phyloP scores from a whole-genome alignment of 495 filamentous ascomycete genomes.

The Neurospora discreta region DNA sequence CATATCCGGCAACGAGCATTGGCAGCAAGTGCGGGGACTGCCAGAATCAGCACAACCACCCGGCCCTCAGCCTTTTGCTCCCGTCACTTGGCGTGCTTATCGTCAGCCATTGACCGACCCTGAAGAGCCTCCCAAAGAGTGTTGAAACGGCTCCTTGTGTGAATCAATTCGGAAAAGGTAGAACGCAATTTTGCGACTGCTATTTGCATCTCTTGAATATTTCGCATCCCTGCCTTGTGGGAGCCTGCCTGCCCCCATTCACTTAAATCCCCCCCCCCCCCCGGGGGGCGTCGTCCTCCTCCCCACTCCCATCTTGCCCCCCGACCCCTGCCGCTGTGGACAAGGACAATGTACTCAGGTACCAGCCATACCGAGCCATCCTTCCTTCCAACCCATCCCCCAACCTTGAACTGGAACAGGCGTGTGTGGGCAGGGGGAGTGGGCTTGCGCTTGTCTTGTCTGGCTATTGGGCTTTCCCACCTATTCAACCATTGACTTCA shows the following conservation, averaged over 20 bases:
- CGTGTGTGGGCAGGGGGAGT: background rate
- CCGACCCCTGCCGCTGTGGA: constrained; percentile 1
- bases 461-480: constrained; percentile 1
- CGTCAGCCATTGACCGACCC: background rate
- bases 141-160: background rate
- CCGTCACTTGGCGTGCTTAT: background rate
- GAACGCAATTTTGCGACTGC: background rate
- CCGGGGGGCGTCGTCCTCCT: background rate
- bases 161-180: background rate
- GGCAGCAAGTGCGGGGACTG: background rate
- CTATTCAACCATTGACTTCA: constrained; percentile 20
- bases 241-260: background rate
- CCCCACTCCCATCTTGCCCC: background rate
- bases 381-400: background rate
- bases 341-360: constrained; percentile 1
- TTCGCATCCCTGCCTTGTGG: background rate
- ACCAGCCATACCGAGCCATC: constrained; percentile 2
- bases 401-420: background rate
- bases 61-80: background rate
- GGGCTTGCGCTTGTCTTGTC: background rate
- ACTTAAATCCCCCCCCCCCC: background rate
- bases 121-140: background rate
- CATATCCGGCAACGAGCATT: background rate
- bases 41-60: background rate
- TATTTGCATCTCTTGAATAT: background rate